Percentiles rank a stretch among this genome's conserved stretches.
Conservation (phyloP, 108 stramenopile genomes). For the Pelagomonas calceolata region DNA sequence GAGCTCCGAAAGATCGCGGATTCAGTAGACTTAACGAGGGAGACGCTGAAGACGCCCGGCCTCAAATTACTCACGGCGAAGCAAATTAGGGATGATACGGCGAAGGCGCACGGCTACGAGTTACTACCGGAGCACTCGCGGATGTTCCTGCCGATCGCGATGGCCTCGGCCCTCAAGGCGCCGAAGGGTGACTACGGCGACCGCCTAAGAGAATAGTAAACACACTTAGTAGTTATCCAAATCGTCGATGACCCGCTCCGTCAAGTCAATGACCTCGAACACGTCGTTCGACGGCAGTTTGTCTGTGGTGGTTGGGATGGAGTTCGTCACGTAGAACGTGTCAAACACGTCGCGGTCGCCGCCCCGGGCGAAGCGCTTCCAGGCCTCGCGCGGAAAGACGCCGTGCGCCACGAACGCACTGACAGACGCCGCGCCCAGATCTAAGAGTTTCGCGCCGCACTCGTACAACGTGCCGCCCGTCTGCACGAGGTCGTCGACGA, state of each 20-base stretch:
- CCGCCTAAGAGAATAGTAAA: no score
- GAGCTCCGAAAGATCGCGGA: no score
- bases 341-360: conserved; percentile 69
- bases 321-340: conserved; percentile 71
- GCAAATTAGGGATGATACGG: no score
- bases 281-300: conserved; percentile 54
- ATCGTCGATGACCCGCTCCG: conserved; percentile 57
- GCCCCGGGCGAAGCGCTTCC: conserved; percentile 57
- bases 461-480: conserved; percentile 86
- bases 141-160: no score
- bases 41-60: no score
- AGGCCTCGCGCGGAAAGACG: conserved; percentile 67
- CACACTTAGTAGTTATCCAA: conserved; percentile 31
- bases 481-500: conserved; percentile 79
- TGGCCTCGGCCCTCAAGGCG: no score
- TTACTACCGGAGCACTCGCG: no score
- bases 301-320: conserved; percentile 62
- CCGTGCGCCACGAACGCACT: conserved; percentile 67
- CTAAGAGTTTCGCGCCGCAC: conserved; percentile 54
- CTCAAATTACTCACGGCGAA: no score
- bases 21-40: no score
- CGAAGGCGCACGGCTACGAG: no score
- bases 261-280: conserved; percentile 64
- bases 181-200: no score
- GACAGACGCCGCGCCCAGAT: conserved; percentile 58